phyloP scores from a whole-genome alignment of 495 filamentous ascomycete genomes.

The Daldinia grandis region DNA sequence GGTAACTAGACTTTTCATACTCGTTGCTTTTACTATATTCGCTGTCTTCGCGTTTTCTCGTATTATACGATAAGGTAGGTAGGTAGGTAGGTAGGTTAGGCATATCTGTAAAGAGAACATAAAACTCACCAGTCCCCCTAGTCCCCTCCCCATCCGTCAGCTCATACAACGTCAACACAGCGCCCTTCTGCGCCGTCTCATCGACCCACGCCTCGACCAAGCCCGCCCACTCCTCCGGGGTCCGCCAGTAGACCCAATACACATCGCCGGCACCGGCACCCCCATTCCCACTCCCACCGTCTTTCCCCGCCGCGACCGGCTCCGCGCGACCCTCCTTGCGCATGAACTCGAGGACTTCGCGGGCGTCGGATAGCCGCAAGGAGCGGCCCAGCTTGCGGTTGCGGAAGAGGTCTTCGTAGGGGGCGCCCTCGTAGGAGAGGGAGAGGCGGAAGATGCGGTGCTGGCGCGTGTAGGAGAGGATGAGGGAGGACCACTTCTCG shows the following conservation, averaged over 20 bases:
- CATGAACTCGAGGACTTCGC: slow-evolving; percentile 79
- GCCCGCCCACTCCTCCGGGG: slow-evolving; percentile 59
- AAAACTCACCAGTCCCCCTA: slow-evolving; percentile 49
- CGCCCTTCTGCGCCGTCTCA: slow-evolving; percentile 56
- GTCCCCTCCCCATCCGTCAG: slow-evolving; percentile 56
- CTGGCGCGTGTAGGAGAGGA: slow-evolving; percentile 83
- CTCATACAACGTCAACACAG: slow-evolving; percentile 60
- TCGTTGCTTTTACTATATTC: background rate
- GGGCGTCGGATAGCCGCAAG: slow-evolving; percentile 68
- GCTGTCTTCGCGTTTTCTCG: background rate
- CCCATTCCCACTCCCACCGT: slow-evolving; percentile 53
- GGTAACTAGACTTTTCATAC: background rate
- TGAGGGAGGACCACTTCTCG: slow-evolving; percentile 82
- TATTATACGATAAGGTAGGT: background rate
- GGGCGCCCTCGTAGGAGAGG: slow-evolving; percentile 48
- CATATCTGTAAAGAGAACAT: background rate
- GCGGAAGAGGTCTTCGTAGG: slow-evolving; percentile 57
- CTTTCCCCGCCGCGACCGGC: slow-evolving; percentile 59
- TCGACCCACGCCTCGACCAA: slow-evolving; percentile 59
- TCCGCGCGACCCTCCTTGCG: slow-evolving; percentile 72
- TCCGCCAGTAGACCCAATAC: slow-evolving; percentile 58
- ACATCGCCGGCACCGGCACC: slow-evolving; percentile 56
- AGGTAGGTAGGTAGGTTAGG: background rate
- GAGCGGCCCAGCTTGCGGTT: slow-evolving; percentile 63
- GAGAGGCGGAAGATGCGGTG: slow-evolving; percentile 76